phyloP scores from a whole-genome alignment of 2,329 filamentous ascomycete genomes.

The Eutypella sp. region DNA sequence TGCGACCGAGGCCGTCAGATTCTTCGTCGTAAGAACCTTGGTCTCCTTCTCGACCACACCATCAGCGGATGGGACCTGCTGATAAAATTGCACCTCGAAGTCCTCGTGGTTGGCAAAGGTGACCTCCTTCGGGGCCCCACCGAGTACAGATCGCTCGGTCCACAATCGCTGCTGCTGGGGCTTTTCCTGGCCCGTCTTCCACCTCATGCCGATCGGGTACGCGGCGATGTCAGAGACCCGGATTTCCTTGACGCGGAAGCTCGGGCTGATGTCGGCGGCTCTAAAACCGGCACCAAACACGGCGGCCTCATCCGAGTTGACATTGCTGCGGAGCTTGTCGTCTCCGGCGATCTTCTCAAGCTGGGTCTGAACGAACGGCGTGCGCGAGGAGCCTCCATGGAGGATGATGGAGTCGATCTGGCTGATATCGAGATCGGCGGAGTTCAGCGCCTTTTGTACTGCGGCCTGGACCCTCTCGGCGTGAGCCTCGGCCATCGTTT shows the following conservation, averaged over 20 bases:
- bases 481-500: conserved; percentile 67
- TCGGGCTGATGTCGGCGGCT: conserved; percentile 84
- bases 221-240: conserved; percentile 69
- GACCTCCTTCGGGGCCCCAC: conserved; percentile 74
- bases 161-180: conserved; percentile 78
- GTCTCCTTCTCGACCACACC: conserved; percentile 54
- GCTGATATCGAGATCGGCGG: conserved; percentile 64
- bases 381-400: conserved; percentile 83
- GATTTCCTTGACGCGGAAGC: conserved; percentile 98
- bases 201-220: conserved; percentile 73
- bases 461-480: conserved; percentile 63
- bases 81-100: conserved; percentile 74
- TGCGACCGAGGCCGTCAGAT: conserved; percentile 78
- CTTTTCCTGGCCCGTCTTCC: conserved; percentile 64
- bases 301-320: conserved; percentile 94
- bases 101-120: conserved; percentile 79
- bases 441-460: conserved; percentile 68
- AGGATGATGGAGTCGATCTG: conserved; percentile 90
- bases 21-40: conserved; percentile 67
- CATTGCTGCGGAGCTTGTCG: conserved; percentile 83
- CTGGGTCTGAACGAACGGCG: conserved; percentile 88
- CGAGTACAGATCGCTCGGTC: conserved; percentile 69
- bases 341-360: conserved; percentile 71
- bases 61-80: conserved; percentile 53
- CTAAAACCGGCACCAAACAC: conserved; percentile 96